Evolutionary conservation across 2,329 filamentous ascomycete genomes (phyloP).

Genomic region (Keithomyces neogunnii): DNA sequence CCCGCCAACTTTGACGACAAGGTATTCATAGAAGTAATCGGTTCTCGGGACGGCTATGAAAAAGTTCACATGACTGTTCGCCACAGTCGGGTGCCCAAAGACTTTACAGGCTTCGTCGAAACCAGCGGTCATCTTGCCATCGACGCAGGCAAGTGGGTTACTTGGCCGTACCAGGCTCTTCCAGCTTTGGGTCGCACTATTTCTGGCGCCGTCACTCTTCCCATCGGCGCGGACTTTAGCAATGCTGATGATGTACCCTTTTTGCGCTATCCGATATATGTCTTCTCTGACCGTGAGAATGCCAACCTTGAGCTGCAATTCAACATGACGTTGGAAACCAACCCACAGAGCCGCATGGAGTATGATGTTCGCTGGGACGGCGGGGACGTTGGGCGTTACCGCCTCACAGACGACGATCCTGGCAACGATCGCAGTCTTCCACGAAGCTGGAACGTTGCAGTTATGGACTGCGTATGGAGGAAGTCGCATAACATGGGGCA

Average conservation of each 20-base stretch:
- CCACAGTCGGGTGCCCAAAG: slow-evolving; percentile 17
- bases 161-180: slow-evolving; percentile 17
- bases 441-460: slow-evolving; percentile 38
- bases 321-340: slow-evolving; percentile 37
- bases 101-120: slow-evolving; percentile 27
- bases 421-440: slow-evolving; percentile 29
- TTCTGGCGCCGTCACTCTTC: slow-evolving; percentile 13
- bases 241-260: slow-evolving; percentile 11
- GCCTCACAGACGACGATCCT: slow-evolving; percentile 20
- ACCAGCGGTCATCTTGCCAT: slow-evolving; percentile 24
- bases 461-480: slow-evolving; percentile 41
- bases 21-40: slow-evolving; percentile 26
- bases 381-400: slow-evolving; percentile 20
- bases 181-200: slow-evolving; percentile 20
- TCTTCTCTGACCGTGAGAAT: slow-evolving; percentile 15
- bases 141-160: slow-evolving; percentile 18
- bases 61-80: slow-evolving; percentile 19
- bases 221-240: slow-evolving; percentile 10
- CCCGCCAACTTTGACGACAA: slow-evolving; percentile 33
- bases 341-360: slow-evolving; percentile 37
- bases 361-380: slow-evolving; percentile 42
- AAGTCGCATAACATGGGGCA: slow-evolving; percentile 25
- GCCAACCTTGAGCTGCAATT: slow-evolving; percentile 25
- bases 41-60: slow-evolving; percentile 29
- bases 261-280: slow-evolving; percentile 22